Conservation (phyloP, 345 rosid species). For the Pugionium cornutum region DNA sequence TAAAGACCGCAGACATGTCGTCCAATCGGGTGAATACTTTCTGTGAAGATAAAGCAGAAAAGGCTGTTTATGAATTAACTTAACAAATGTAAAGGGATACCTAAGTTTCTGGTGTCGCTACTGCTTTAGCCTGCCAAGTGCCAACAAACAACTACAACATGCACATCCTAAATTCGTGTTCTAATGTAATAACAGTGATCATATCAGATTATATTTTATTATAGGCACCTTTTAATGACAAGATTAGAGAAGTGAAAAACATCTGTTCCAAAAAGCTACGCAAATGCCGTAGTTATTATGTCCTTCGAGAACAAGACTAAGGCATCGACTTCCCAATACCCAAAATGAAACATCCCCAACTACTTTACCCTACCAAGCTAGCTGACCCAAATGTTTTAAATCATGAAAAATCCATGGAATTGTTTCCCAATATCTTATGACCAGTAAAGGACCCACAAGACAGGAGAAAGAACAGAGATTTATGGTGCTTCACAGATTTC, state of each 20-base stretch:
- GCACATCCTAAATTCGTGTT: background rate
- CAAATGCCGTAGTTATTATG: constrained; percentile 5
- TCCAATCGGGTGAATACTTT: constrained; percentile 51
- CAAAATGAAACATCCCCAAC: background rate
- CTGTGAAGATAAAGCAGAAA: constrained; percentile 36
- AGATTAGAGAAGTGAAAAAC: background rate
- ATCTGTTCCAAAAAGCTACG: background rate
- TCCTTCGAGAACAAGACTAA: constrained; percentile 16
- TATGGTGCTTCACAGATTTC: background rate
- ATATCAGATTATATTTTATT: background rate
- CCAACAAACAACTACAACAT: constrained; percentile 2
- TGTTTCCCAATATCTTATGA: constrained; percentile 13
- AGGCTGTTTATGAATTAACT: background rate
- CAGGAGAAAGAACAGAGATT: background rate
- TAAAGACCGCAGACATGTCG: constrained; percentile 56
- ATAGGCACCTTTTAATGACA: background rate
- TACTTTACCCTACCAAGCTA: constrained; percentile 18
- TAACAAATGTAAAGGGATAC: constrained; percentile 1
- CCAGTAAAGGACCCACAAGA: constrained; percentile 21
- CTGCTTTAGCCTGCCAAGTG: constrained; percentile 12
- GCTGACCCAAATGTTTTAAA: constrained; percentile 3
- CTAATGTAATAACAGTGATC: background rate
- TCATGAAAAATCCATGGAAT: constrained; percentile 3
- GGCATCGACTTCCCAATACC: constrained; percentile 4
- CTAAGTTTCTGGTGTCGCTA: constrained; percentile 1